Percentiles rank a stretch among this genome's conserved stretches.
Conservation (phyloP, 2,329 filamentous ascomycete genomes). For the Hymenoscyphus salicellus region DNA sequence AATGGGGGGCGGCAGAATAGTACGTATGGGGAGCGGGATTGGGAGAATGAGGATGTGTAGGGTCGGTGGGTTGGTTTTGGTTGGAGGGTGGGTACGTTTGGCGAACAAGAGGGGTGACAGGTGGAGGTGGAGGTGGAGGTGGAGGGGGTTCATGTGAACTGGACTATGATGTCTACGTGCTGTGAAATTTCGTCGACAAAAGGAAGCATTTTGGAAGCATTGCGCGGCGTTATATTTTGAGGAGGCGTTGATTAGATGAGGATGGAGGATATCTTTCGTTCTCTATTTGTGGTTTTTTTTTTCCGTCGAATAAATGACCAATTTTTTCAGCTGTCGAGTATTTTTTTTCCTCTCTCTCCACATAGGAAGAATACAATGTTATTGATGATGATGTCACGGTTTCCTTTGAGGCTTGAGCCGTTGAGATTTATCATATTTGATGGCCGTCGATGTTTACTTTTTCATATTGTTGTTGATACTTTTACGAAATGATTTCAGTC, state of each 20-base stretch:
- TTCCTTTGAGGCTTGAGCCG: no score
- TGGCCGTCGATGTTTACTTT: neutral
- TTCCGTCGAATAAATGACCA: neutral
- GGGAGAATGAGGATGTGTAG: constrained; percentile 59
- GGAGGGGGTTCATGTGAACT: neutral
- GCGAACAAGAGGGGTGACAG: neutral
- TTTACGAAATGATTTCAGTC: no score
- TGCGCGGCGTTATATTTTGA: constrained; percentile 13
- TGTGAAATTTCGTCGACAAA: neutral
- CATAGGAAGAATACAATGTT: neutral
- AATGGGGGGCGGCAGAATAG: constrained; percentile 48
- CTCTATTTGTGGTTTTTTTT: neutral
- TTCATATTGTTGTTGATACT: neutral
- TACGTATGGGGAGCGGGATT: constrained; percentile 62
- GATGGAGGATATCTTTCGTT: neutral
- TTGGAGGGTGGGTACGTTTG: neutral
- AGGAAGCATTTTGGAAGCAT: constrained; percentile 16
- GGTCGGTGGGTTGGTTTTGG: neutral
- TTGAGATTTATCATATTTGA: neutral
- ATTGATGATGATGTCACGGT: neutral
- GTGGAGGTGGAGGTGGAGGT: neutral
- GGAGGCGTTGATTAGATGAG: constrained; percentile 6
- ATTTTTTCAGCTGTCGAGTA: neutral
- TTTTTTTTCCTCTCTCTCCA: no score
- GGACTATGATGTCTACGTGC: neutral